Evolutionary conservation across 2,329 filamentous ascomycete genomes (phyloP), one percentile per base, ranked within the genome.

Genomic region (Ophiostoma himal-ulmi): DNA sequence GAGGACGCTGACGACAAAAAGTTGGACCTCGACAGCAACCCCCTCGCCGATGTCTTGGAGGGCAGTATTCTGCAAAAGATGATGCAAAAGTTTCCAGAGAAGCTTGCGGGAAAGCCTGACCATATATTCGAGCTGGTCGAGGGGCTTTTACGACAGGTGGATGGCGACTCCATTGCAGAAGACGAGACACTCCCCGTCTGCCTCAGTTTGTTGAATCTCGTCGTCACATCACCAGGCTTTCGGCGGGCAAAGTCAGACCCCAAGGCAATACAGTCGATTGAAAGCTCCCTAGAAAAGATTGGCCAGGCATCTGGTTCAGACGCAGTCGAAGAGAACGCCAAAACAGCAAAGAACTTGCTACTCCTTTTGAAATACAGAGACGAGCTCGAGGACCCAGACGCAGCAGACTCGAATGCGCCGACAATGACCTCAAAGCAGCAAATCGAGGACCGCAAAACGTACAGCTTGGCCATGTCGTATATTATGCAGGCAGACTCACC

Each of bases 31-130:
- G 64, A 37, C 8, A 66, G 26, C 64, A 82, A 86, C 65, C 80
- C 85, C 0, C 71, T 87, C 3, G 76, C 76, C 5, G 81, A 82
- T 4, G 79, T 93, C 1, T 78, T 84, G 6, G 83, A 90, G 73
- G 82, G 88, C 5, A 87, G 87, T 67, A 78, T 91, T 0, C 81
- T 92, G 8, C 88, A 91, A 75, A 84, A 83, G 44, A 83, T 93
- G 78, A 86, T 92, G 78, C 84, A 86, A 34, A 83, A 81, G 65
- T 84, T 89, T 65, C 84, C 88, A 0, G 85, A 89, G 30, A 88
- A 86, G 72, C 82, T 93, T 14, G 84, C 90, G 39, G 84, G 83
- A 41, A 85, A 88, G 70, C 89, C 90, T 1, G 84, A 84, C 62
- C 87, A 91, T 74, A 82, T 91, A 7, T 79, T 93, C 1, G 84